These are phyloP conservation scores for Pharus latifolius DNA, from an alignment of 176 grass and related monocot genomes.

Conservation along the genomic window DNA sequence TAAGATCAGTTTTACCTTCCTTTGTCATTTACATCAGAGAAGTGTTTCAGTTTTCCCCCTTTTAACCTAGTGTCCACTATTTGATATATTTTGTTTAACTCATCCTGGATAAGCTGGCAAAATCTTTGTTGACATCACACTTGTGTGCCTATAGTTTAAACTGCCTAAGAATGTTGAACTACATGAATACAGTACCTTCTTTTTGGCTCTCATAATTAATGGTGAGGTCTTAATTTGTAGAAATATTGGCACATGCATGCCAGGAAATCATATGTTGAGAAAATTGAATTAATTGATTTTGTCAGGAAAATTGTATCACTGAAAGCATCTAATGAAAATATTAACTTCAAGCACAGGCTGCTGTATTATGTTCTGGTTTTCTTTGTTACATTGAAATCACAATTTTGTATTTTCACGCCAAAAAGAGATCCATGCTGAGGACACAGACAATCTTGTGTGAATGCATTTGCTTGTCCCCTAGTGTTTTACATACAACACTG, in stretches of 20 bases:
- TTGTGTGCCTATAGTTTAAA: background rate
- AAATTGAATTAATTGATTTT: too few species aligned
- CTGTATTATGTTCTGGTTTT: background rate
- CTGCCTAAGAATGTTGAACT: background rate
- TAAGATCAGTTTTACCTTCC: conserved; percentile 36
- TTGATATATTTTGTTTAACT: background rate
- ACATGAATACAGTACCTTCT: background rate
- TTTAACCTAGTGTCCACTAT: background rate
- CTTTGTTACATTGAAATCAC: background rate
- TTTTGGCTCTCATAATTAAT: background rate
- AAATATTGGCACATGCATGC: background rate
- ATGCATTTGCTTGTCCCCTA: background rate
- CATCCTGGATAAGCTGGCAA: background rate
- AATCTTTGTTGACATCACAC: background rate
- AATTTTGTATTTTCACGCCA: background rate
- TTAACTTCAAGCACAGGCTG: background rate
- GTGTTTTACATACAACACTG: too few species aligned
- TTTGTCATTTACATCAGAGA: conserved; percentile 20
- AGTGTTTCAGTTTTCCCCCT: background rate
- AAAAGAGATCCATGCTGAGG: background rate
- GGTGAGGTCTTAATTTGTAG: background rate
- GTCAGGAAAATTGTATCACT: too few species aligned
- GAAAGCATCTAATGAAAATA: background rate
- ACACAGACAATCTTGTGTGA: background rate
- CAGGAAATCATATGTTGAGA: background rate